A percentile compares a stretch with the other conserved stretches of the same genome.
These are phyloP conservation scores for Tremellales sp. DNA, from an alignment of 1,284 basidiomycete genomes.

Conservation along the genomic window DNA sequence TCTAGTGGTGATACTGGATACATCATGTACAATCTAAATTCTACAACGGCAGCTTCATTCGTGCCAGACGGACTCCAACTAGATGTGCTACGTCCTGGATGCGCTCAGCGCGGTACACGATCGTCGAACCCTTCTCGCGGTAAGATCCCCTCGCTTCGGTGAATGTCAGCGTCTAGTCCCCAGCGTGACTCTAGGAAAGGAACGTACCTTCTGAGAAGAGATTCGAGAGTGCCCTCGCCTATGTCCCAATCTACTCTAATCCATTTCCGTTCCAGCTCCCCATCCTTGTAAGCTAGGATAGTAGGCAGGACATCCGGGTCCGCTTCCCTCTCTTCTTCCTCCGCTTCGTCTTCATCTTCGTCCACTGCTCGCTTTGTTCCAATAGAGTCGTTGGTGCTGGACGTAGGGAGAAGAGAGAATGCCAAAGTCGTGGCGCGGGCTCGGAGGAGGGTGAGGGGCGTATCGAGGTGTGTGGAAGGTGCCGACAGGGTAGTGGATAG, in stretches of 20 bases:
- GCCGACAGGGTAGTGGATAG: constrained; percentile 22
- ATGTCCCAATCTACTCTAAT: constrained; percentile 45
- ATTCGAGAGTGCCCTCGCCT: constrained; percentile 29
- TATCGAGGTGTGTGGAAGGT: constrained; percentile 3
- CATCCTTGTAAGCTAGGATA: constrained; percentile 42
- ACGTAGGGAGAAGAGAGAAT: constrained; percentile 35
- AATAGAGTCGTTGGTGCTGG: not conserved
- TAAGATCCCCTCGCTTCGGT: constrained; percentile 11
- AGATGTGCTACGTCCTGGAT: no score
- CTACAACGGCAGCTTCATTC: no score
- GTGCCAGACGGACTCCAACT: no score
- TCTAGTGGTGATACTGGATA: no score
- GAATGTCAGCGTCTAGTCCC: no score
- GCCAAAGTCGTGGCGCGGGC: constrained; percentile 37
- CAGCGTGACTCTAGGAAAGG: not conserved
- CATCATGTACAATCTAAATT: no score
- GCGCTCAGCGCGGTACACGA: not conserved
- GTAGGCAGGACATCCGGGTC: constrained; percentile 48
- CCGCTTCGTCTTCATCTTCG: constrained; percentile 12
- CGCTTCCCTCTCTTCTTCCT: constrained; percentile 15
- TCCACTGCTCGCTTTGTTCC: constrained; percentile 1
- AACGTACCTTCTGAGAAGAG: constrained; percentile 33
- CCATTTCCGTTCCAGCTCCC: constrained; percentile 41
- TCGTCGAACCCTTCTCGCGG: not conserved
- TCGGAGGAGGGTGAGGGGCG: constrained; percentile 22